Base-by-base conservation (phyloP, 202 grass and related monocot genomes). In the Digitaria exilis region DNA sequence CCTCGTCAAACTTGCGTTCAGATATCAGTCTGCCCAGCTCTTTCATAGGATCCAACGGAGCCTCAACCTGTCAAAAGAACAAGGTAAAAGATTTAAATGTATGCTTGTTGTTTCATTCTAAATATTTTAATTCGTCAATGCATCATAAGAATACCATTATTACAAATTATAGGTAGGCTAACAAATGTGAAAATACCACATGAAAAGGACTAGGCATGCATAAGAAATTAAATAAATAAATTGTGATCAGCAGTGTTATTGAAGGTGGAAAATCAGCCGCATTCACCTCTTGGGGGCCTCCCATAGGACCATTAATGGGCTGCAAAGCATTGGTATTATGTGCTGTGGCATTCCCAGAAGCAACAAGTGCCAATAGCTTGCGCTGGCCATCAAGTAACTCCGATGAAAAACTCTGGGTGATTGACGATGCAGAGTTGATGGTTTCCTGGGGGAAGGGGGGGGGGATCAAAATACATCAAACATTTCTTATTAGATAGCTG, bases 351-450 rank as follows among this genome's bases (percentile, higher is more conserved):
- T 94, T 96, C 55, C 87, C 96, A 46, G 93, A 80, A 78, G 91
- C 69, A 90, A 94, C 75, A 48, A 96, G 65, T 31, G 96, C 82
- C 83, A 99, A 85, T 37, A 99, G 30, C 67, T 99, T 96, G 19
- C 81, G 91, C 67, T 96, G 86, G 46, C 93, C 91, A 68, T 94
- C 96, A 82, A 99, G 80, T 73, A 99, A 91, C 85, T 99, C 96
- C 1, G 86, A 84, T 12, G 96, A 92, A 68, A 94, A 76, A 88
- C 56, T 94, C 75, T 99, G 93, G 64, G 89, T 91, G 75, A 99
- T 87, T 37, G 84, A 94, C 45, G 96, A 99, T 3, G 96, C 93
- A 73, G 96, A 96, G 73, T 78, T 88, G 81, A 99, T 86, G 43
- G 86, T 91, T 67, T 99, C 96, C 96, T 99, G 85, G 16, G 10